Evolutionary conservation across 352 stramenopile species (phyloP).

Genomic region (Globisporangium yorkense): DNA sequence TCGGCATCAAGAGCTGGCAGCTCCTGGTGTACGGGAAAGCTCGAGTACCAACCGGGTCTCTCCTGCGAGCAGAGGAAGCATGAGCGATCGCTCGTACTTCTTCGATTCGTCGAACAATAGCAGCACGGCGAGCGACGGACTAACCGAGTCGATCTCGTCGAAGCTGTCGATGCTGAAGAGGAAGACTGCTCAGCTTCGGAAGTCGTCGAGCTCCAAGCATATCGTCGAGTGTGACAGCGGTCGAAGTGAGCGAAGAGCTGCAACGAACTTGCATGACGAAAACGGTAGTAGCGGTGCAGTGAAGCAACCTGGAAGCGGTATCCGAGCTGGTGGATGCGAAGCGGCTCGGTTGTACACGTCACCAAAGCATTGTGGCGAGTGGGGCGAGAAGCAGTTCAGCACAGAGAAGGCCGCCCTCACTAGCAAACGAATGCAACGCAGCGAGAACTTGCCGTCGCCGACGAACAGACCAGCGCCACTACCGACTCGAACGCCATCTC

Average conservation of each 20-base stretch:
- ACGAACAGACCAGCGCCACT: not conserved
- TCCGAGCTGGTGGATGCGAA: not conserved
- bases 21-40: not conserved
- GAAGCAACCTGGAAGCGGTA: not conserved
- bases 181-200: constrained; percentile 46
- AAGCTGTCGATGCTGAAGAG: constrained; percentile 57
- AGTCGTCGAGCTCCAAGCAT: constrained; percentile 38
- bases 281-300: no score
- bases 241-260: not conserved
- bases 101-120: not conserved
- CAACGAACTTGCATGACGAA: not conserved
- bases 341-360: not conserved
- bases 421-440: not conserved
- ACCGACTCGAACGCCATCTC: not conserved
- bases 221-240: not conserved
- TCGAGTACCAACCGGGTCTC: not conserved
- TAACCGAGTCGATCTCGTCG: constrained; percentile 11
- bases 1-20: not conserved
- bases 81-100: constrained; percentile 48
- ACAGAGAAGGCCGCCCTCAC: not conserved
- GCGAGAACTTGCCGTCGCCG: not conserved
- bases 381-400: not conserved
- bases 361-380: not conserved
- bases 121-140: not conserved
- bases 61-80: constrained; percentile 10